These are phyloP conservation scores for Ceratocystis diversiconidia DNA, from an alignment of 2,329 filamentous ascomycete genomes.

Conservation along the genomic window DNA sequence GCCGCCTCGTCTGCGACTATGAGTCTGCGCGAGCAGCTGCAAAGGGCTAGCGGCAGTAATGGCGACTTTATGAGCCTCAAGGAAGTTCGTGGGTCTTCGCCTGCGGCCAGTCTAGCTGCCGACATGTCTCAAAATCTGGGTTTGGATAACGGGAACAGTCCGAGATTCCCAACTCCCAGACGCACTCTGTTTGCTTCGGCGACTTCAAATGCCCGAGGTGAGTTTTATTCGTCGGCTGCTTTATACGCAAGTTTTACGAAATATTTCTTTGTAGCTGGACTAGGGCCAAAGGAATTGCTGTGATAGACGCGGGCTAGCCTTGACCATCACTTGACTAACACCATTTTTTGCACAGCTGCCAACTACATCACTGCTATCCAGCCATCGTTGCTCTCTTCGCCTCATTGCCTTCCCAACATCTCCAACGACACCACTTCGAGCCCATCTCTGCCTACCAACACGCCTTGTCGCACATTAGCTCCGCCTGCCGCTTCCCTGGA, in stretches of 20 bases:
- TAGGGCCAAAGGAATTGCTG: no score
- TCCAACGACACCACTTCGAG: conserved; percentile 55
- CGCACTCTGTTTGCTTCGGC: conserved; percentile 29
- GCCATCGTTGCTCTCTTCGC: conserved; percentile 22
- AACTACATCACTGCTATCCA: conserved; percentile 6
- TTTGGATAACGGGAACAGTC: conserved; percentile 61
- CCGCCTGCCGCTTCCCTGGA: conserved; percentile 10
- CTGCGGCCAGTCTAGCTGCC: conserved; percentile 76
- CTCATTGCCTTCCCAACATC: conserved; percentile 32
- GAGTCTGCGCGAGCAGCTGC: conserved; percentile 64
- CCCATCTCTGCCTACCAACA: conserved; percentile 28
- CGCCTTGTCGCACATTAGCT: conserved; percentile 11
- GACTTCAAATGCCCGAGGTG: conserved; percentile 18
- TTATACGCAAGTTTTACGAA: not conserved
- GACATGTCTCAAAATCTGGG: conserved; percentile 96
- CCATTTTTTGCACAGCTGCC: not conserved
- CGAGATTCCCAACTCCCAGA: conserved; percentile 30
- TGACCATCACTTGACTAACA: not conserved
- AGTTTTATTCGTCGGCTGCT: not conserved
- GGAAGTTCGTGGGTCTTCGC: conserved; percentile 69
- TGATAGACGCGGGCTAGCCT: not conserved
- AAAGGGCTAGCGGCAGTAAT: conserved; percentile 31
- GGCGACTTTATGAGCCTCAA: conserved; percentile 74
- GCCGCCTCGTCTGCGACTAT: conserved; percentile 44
- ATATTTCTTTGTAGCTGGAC: no score